Evolutionary conservation across 1,284 basidiomycete species (phyloP), one percentile per base, ranked within the genome.

Genomic region (Ceratobasidium sp.): DNA sequence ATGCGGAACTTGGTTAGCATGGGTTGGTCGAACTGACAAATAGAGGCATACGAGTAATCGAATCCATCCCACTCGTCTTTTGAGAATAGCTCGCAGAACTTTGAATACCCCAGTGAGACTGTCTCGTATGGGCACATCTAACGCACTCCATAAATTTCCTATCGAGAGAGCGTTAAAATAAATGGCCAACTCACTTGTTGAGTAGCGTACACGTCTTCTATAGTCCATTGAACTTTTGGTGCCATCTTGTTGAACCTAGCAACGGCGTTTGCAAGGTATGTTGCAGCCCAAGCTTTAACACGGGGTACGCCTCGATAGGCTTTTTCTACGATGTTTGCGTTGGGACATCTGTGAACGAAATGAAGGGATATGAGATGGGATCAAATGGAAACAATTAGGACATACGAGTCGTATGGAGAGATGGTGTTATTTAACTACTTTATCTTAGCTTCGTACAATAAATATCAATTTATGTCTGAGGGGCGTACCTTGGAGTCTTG

Each of bases 41-140:
- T 8, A 16, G 80, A 41, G 62, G 87, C 91, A 79, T 81, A 93
- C 90, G 91, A 87, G 79, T 96, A 97, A 83, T 95, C 90, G 83
- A 95, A 97, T 14, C 94, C 95, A 81, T 93, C 89, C 92, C 95
- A 96, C 83, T 98, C 96, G 62, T 95, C 92, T 82, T 93, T 88
- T 0, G 94, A 96, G 85, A 98, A 98, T 0, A 98, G 87, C 69
- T 90, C 89, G 81, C 97, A 98, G 85, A 97, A 98, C 80, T 91
- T 92, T 38, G 93, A 95, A 82, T 94, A 96, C 1, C 96, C 96
- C 18, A 97, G 88, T 0, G 95, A 93, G 54, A 96, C 95, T 2
- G 96, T 97, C 92, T 96, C 95, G 81, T 96, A 96, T 7, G 94
- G 91, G 82, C 95, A 96, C 84, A 93, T 87, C 83, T 86, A 79